Evolutionary conservation across 805 yeast genomes (phyloP), one percentile per base, ranked within the genome.

Genomic region (Suhomyces prunicola): DNA sequence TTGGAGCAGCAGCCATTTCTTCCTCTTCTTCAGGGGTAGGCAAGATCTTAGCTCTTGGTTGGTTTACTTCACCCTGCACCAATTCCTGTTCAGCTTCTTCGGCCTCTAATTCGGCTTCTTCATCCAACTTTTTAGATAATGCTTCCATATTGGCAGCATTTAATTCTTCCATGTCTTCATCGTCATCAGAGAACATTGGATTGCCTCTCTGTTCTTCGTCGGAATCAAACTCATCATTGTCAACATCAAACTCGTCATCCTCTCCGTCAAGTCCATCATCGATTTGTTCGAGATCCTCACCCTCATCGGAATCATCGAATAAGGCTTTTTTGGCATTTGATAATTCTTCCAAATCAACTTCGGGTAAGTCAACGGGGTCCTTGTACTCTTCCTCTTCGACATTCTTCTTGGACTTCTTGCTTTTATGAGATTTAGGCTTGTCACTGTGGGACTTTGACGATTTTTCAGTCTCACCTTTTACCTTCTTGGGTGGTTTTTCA

Each of bases 61-160:
- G 89, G 45, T 69, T 67, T 40, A 74, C 72, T 52, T 81, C 81
- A 4, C 81, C 81, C 60, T 85, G 85, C 50, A 85, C 67, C 53
- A 87, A 72, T 57, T 85, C 92, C 64, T 56, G 65, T 60, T 74
- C 79, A 8, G 79, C 80, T 58, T 76, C 80, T 57, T 73, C 76
- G 10, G 78, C 78, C 58, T 76, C 80, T 48, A 62, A 56, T 51
- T 65, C 76, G 74, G 88, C 73, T 69, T 74, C 67, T 51, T 78
- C 85, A 60, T 88, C 96, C 54, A 88, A 76, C 63, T 76, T 77
- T 57, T 78, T 79, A 40, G 94, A 87, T 53, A 84, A 79, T 2
- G 86, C 86, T 74, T 88, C 96, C 91, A 88, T 87, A 67, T 88
- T 88, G 50, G 87, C 84, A 36, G 90, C 93, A 66, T 87, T 88